Conservation (phyloP, 2,329 filamentous ascomycete species). For the Cucurbitaria berberidis region DNA sequence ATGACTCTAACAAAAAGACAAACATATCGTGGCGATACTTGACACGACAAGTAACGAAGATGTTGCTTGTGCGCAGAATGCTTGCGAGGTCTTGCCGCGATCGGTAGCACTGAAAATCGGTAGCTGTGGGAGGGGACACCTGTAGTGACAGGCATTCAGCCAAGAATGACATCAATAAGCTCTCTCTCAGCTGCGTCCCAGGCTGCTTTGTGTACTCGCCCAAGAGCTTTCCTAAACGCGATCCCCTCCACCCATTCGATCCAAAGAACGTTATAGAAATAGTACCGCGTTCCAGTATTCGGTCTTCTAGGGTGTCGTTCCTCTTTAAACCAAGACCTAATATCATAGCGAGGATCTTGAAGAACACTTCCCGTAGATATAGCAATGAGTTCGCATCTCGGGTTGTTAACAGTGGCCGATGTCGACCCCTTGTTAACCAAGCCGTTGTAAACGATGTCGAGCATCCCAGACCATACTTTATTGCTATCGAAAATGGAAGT, state of each 20-base stretch:
- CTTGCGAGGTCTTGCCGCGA: no score
- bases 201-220: slow-evolving; percentile 17
- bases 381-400: not conserved
- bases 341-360: slow-evolving; percentile 11
- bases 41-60: no score
- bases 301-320: not conserved
- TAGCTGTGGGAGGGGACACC: no score
- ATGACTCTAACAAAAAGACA: no score
- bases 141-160: not conserved
- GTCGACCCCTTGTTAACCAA: not conserved
- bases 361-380: slow-evolving; percentile 14
- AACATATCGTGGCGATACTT: no score
- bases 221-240: slow-evolving; percentile 27
- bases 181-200: slow-evolving; percentile 11
- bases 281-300: slow-evolving; percentile 9
- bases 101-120: no score
- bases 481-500: not conserved
- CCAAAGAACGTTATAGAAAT: slow-evolving; percentile 32
- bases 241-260: slow-evolving; percentile 22
- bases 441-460: not conserved
- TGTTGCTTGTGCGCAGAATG: no score
- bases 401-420: not conserved
- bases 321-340: not conserved
- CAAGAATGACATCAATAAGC: not conserved
- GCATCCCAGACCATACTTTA: not conserved